Evolutionary conservation across 2,329 filamentous ascomycete genomes (phyloP), one percentile per base, ranked within the genome.

Genomic region (Claviceps sp.): DNA sequence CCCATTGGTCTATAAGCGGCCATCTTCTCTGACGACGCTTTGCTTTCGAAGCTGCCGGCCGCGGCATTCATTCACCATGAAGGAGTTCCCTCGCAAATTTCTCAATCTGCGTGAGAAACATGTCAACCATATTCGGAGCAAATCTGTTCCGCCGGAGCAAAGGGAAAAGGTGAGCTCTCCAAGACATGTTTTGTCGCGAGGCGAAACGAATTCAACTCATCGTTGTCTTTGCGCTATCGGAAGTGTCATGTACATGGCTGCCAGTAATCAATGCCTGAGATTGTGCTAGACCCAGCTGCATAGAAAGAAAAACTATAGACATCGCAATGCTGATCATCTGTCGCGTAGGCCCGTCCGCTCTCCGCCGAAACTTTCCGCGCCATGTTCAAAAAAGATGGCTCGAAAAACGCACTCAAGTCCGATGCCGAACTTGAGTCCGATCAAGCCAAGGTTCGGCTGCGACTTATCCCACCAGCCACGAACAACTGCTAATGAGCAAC

Each of bases 91-190:
- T 48, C 81, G 78, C 63, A 81, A 84, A 61, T 82, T 89, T 64
- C 79, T 87, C 55, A 86, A 80, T 66, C 74, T 84, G 59, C 79
- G 84, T 58, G 85, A 87, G 61, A 88, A 79, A 68, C 74, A 73
- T 65, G 73, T 70, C 54, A 58, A 64, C 40, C 75, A 80, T 58
- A 71, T 70, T 53, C 74, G 77, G 54, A 74, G 72, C 60, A 80
- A 76, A 60, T 81, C 78, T 47, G 71, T 73, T 19, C 76, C 81
- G 52, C 72, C 75, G 24, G 65, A 69, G 24, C 72, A 52, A 45
- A 61, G 59, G 57, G 57, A 71, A 56, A 81, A 77, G 72, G 78
- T 79, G 67, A 54, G 65, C 59, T 51, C 44, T 43, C 19, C 19
- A 38, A 22, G 13, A 17, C 30, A 44, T 22, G 19, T 17, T 30